Evolutionary conservation across 2,329 filamentous ascomycete genomes (phyloP).

Genomic region (Ophiostoma quercus): DNA sequence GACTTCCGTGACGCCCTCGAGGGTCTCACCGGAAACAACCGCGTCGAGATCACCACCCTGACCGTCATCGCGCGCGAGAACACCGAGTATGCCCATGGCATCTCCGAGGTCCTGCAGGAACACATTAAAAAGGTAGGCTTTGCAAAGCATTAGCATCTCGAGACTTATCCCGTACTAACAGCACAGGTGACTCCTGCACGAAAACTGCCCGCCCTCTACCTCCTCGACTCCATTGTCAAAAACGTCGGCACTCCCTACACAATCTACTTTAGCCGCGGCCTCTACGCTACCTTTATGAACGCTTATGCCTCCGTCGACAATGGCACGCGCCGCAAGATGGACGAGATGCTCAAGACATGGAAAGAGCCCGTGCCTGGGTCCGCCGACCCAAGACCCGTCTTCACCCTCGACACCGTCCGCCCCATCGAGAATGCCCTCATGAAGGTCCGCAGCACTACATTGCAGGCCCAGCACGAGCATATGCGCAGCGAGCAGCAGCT

Average conservation of each 20-base stretch:
- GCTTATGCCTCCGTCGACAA: slow-evolving; percentile 86
- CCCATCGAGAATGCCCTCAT: slow-evolving; percentile 92
- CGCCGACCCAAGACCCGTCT: slow-evolving; percentile 86
- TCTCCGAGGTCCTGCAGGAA: slow-evolving; percentile 82
- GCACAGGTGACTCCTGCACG: slow-evolving; percentile 74
- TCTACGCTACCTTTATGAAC: slow-evolving; percentile 95
- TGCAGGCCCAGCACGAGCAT: slow-evolving; percentile 55
- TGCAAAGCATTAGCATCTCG: background rate
- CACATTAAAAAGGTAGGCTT: slow-evolving; percentile 89
- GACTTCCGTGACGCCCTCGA: slow-evolving; percentile 92
- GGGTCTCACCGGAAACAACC: slow-evolving; percentile 84
- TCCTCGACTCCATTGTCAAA: slow-evolving; percentile 96
- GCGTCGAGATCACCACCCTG: slow-evolving; percentile 93
- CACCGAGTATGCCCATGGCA: slow-evolving; percentile 89
- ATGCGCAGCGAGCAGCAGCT: slow-evolving; percentile 52
- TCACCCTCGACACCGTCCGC: slow-evolving; percentile 76
- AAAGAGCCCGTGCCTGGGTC: slow-evolving; percentile 94
- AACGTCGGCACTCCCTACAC: slow-evolving; percentile 98
- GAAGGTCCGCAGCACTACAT: slow-evolving; percentile 62
- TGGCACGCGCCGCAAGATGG: slow-evolving; percentile 80
- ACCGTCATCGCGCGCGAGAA: slow-evolving; percentile 97
- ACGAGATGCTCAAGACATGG: slow-evolving; percentile 97
- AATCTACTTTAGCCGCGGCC: slow-evolving; percentile 82
- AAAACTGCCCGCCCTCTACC: slow-evolving; percentile 93
- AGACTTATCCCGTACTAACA: slow-evolving; percentile 26